A percentile compares a stretch with the other conserved stretches of the same genome.
phyloP scores from a whole-genome alignment of 1,139 yeast genomes.

The Wickerhamomyces sp. region DNA sequence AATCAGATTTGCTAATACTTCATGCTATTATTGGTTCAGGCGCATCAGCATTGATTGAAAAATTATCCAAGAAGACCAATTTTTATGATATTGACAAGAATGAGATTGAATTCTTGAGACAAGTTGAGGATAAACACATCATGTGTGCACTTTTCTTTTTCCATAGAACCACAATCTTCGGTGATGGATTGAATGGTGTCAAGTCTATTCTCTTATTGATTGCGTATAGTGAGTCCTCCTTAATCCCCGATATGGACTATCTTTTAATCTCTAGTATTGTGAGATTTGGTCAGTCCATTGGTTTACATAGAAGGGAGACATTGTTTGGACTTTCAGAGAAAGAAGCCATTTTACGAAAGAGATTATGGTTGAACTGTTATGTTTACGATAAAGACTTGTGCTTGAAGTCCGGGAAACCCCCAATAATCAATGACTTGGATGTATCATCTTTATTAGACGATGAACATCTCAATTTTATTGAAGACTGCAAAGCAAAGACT shows the following conservation, averaged over 20 bases:
- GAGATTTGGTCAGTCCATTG: conserved; percentile 55
- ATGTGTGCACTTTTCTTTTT: conserved; percentile 4
- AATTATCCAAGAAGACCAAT: not conserved
- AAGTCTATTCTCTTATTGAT: conserved; percentile 42
- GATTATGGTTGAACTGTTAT: conserved; percentile 54
- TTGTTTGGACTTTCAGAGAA: conserved; percentile 31
- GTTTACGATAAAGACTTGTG: conserved; percentile 49
- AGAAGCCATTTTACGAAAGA: conserved; percentile 36
- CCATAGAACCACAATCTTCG: conserved; percentile 3
- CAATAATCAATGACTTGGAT: conserved; percentile 45
- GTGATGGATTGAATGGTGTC: conserved; percentile 40
- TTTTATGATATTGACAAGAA: not conserved
- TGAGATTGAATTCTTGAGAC: conserved; percentile 2
- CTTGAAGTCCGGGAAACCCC: conserved; percentile 53
- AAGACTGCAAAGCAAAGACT: conserved; percentile 2
- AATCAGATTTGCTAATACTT: conserved; percentile 2
- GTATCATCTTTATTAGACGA: conserved; percentile 27
- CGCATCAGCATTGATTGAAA: conserved; percentile 1
- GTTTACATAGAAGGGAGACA: conserved; percentile 53
- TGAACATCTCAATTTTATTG: conserved; percentile 9
- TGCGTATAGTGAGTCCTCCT: conserved; percentile 39
- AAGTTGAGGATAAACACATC: conserved; percentile 6
- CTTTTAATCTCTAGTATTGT: conserved; percentile 46
- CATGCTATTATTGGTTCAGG: conserved; percentile 3
- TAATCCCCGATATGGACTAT: conserved; percentile 38